Base-by-base conservation (phyloP, 2,329 filamentous ascomycete genomes). In the Spiromastix sp. region DNA sequence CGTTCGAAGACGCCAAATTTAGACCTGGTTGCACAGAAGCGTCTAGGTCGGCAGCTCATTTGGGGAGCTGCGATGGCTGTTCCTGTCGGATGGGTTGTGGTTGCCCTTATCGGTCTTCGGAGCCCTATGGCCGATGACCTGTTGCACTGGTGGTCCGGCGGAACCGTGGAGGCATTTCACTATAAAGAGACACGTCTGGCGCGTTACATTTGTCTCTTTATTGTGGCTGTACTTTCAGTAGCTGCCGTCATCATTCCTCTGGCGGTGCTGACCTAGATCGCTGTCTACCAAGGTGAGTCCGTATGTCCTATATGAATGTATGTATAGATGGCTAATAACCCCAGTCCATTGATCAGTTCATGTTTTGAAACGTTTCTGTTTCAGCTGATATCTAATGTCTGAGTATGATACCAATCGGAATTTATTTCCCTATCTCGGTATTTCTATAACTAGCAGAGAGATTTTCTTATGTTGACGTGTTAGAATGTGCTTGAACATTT, bases 151-250 rank as follows among this genome's bases (percentile, higher is more conserved):
- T 25, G 32, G n/a, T 44, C 43, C 4, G 13, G 26, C 2, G 40
- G 42, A 12, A 28, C 28, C 11, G 39, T 45, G 10, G 25, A 27
- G 3, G 30, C 36, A 28, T 46, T 46, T 35, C 40, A 46, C 20
- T 34, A 37, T 4, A 45, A 40, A 21, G 44, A 46, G 17, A 37
- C 32, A 18, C 25, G 31, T 12, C 30, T 43, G 29, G 44, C 42
- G 25, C 27, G 19, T 7, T 24, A n/a, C 21, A 24, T 24, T n/a
- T 24, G 21, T 24, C 7, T 7, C 21, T 32, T 42, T n/a, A 11
- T 45, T 15, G 13, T 27, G 10, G 12, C 37, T 6, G 32, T 41
- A 22, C 26, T 41, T 31, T 30, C 36, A n/a, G 32, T 40, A 4
- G 17, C 29, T 30, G 33, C n/a, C n/a, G 21, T n/a, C 21, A 24